Conservation (phyloP, 371 early-diverging fungal species). For the Nematocida major region DNA sequence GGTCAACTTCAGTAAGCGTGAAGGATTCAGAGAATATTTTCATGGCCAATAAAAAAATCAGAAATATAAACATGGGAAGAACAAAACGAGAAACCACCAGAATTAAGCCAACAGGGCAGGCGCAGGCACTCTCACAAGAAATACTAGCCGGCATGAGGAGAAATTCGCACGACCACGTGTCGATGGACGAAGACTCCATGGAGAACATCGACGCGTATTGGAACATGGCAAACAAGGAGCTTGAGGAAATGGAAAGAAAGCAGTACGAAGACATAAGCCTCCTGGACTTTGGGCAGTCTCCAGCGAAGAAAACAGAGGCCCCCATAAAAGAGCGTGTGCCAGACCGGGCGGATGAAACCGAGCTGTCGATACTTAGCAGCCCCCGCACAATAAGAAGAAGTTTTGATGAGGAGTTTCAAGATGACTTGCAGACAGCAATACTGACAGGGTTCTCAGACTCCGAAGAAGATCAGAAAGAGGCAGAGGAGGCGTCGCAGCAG, state of each 20-base stretch:
- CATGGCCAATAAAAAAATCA: slow-evolving; percentile 49
- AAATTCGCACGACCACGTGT: slow-evolving; percentile 2
- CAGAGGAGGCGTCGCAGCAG: not conserved
- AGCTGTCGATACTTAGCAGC: not conserved
- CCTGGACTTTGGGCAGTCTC: not conserved
- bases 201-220: slow-evolving; percentile 53
- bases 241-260: slow-evolving; percentile 38
- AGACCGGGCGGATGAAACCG: not conserved
- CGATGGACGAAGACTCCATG: slow-evolving; percentile 47
- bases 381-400: not conserved
- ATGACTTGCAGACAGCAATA: not conserved
- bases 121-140: slow-evolving; percentile 8
- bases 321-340: not conserved
- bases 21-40: slow-evolving; percentile 34
- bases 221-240: slow-evolving; percentile 48
- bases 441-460: slow-evolving; percentile 13
- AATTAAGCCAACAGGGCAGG: slow-evolving; percentile 12
- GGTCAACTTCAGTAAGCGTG: slow-evolving; percentile 37
- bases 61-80: not conserved
- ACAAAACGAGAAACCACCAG: not conserved
- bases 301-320: not conserved
- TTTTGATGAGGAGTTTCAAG: slow-evolving; percentile 18
- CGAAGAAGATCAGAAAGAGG: not conserved
- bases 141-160: slow-evolving; percentile 17
- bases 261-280: slow-evolving; percentile 17